Evolutionary conservation across 1,139 yeast species (phyloP).

Genomic region (Lodderomyces theae): DNA sequence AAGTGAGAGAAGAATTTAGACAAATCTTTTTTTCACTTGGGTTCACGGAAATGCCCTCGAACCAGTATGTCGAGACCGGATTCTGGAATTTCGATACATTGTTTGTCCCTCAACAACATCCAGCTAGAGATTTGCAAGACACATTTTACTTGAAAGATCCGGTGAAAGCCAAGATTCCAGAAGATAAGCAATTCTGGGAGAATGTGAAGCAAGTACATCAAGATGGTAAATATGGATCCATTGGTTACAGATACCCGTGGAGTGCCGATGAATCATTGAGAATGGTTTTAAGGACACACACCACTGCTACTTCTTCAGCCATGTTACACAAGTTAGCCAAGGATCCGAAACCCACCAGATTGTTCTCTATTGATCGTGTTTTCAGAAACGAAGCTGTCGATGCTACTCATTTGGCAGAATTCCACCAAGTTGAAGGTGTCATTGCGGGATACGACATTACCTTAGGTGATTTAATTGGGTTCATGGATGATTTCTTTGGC

Average conservation of each 20-base stretch:
- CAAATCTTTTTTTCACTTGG: constrained; percentile 98
- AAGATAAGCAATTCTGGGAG: constrained; percentile 73
- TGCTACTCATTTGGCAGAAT: constrained; percentile 99
- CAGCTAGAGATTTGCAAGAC: constrained; percentile 98
- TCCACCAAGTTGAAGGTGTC: constrained; percentile 99
- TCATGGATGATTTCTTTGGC: constrained; percentile 95
- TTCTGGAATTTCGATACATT: constrained; percentile 98
- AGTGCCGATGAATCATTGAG: constrained; percentile 83
- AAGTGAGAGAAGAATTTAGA: constrained; percentile 96
- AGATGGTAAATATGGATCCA: constrained; percentile 87
- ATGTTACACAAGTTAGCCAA: constrained; percentile 85
- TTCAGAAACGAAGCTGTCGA: constrained; percentile 99
- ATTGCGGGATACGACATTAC: constrained; percentile 95
- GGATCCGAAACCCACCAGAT: constrained; percentile 87
- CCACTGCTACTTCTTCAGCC: constrained; percentile 88
- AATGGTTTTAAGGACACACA: constrained; percentile 94
- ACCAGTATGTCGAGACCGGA: constrained; percentile 95
- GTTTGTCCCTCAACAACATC: constrained; percentile 98
- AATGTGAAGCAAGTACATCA: constrained; percentile 83
- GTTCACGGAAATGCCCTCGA: constrained; percentile 97
- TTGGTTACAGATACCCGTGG: constrained; percentile 99
- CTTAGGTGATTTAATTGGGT: constrained; percentile 93
- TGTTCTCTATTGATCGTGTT: constrained; percentile 95
- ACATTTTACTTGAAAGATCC: constrained; percentile 98
- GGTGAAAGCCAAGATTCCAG: constrained; percentile 70